phyloP scores from a whole-genome alignment of 768 basidiomycete genomes.

The Boletus eberwhitei region DNA sequence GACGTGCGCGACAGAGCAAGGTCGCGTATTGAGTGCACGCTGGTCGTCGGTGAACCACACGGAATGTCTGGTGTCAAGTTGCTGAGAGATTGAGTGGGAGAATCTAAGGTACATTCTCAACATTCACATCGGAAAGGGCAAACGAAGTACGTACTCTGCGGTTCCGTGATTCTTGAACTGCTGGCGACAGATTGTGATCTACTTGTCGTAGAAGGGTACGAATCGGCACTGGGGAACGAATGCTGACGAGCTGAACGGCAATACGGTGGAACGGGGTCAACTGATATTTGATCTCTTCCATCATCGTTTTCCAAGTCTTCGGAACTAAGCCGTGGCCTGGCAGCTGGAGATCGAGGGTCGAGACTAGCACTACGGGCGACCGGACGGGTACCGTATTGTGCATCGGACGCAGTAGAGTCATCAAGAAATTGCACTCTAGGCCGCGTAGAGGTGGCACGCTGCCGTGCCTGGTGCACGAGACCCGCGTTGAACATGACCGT shows the following conservation, averaged over 20 bases:
- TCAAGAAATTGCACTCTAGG: slow-evolving; percentile 16
- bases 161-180: slow-evolving; percentile 7
- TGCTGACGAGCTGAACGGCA: slow-evolving; percentile 7
- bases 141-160: slow-evolving; percentile 8
- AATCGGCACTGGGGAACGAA: background rate
- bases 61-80: background rate
- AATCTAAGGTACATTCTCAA: slow-evolving; percentile 9
- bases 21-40: slow-evolving; percentile 3
- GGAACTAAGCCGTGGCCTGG: slow-evolving; percentile 7
- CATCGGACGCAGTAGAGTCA: background rate
- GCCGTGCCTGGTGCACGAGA: slow-evolving; percentile 29
- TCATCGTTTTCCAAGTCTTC: slow-evolving; percentile 2
- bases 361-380: slow-evolving; percentile 10
- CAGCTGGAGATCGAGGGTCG: slow-evolving; percentile 5
- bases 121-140: background rate
- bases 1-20: slow-evolving; percentile 36
- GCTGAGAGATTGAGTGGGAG: background rate
- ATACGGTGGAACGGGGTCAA: slow-evolving; percentile 35
- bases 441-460: slow-evolving; percentile 12
- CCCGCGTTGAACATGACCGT: slow-evolving; percentile 72
- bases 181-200: slow-evolving; percentile 11
- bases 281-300: background rate
- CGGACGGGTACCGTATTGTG: background rate
- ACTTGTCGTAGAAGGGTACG: background rate
- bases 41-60: slow-evolving; percentile 9